Base-by-base conservation (phyloP, 768 basidiomycete genomes). In the Filobasidium wieringae region DNA sequence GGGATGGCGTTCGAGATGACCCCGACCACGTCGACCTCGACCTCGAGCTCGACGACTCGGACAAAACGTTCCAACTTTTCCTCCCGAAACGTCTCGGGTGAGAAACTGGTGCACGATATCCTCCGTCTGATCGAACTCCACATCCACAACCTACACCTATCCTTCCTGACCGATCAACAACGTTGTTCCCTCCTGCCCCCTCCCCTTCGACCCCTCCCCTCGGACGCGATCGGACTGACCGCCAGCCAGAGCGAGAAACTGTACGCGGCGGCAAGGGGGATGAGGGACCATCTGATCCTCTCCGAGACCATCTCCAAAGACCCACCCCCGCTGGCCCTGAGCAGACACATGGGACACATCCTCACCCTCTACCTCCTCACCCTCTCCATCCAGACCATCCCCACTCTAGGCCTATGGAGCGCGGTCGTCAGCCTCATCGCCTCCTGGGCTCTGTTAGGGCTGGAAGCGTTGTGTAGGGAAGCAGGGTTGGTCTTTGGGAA, bases 381-480 rank as follows among this genome's bases (percentile, higher is more conserved):
- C 14, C 55, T 73, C 17, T 70, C 72, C 2, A 59, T 57, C 26
- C 67, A 69, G 4, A 59, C 72, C 11, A 63, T 72, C 4, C 70
- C 68, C 33, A 60, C 66, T 12, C 64, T 70, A 0, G 61, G 58
- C 6, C 63, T 64, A 6, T 68, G 63, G 57, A 51, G 63, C 3
- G 58, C 68, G 8, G 41, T 68, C 8, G 64, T 73, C 22, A 65
- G 66, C 1, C 34, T 70, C 31, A 58, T 73, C 2, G 70, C 70
- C 11, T 70, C 66, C 22, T 73, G 72, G 72, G 70, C 65, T 55
- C 47, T 73, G 0, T 51, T 71, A 15, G 72, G 72, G 22, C 59
- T 73, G 1, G 70, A 73, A 53, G 70, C 70, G 29, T 50, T 73
- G n/a, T 66, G 70, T 22, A 53, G 60, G 14, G 72, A 73, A 64